Evolutionary conservation across 1,139 yeast species (phyloP).

Genomic region (Sugiyamaella neomexicana): DNA sequence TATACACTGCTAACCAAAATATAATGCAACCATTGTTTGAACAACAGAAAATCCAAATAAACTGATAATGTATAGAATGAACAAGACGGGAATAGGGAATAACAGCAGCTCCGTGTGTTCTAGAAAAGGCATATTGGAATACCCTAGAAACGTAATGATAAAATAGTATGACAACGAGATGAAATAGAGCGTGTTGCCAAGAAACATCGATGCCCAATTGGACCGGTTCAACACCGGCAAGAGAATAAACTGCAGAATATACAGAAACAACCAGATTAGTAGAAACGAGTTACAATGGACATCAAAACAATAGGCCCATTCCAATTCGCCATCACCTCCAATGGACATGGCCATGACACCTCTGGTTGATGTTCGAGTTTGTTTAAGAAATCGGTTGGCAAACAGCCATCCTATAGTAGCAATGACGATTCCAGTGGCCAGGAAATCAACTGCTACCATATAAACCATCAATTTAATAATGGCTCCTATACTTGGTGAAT

Average conservation of each 20-base stretch:
- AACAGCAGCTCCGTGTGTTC: slow-evolving; percentile 59
- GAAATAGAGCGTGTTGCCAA: slow-evolving; percentile 79
- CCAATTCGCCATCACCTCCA: slow-evolving; percentile 60
- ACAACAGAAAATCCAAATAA: slow-evolving; percentile 71
- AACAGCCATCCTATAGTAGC: slow-evolving; percentile 74
- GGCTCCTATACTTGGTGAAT: slow-evolving; percentile 61
- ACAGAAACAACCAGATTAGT: slow-evolving; percentile 74
- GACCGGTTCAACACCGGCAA: slow-evolving; percentile 68
- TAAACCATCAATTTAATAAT: slow-evolving; percentile 65
- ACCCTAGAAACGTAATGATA: slow-evolving; percentile 82
- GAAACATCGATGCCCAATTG: slow-evolving; percentile 61
- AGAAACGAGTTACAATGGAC: slow-evolving; percentile 88
- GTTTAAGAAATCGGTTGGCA: slow-evolving; percentile 61
- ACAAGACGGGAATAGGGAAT: slow-evolving; percentile 59
- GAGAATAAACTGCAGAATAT: slow-evolving; percentile 72
- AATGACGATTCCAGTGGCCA: slow-evolving; percentile 64
- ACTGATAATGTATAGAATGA: slow-evolving; percentile 54
- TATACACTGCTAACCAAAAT: slow-evolving; percentile 45
- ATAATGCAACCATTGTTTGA: slow-evolving; percentile 62
- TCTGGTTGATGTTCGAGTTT: slow-evolving; percentile 39
- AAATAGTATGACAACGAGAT: slow-evolving; percentile 73
- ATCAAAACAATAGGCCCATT: slow-evolving; percentile 94
- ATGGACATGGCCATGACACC: slow-evolving; percentile 35
- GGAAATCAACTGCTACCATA: slow-evolving; percentile 84
- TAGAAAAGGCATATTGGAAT: slow-evolving; percentile 77